Base-by-base conservation (phyloP, 441 rosid species). In the Sinapis alba region DNA sequence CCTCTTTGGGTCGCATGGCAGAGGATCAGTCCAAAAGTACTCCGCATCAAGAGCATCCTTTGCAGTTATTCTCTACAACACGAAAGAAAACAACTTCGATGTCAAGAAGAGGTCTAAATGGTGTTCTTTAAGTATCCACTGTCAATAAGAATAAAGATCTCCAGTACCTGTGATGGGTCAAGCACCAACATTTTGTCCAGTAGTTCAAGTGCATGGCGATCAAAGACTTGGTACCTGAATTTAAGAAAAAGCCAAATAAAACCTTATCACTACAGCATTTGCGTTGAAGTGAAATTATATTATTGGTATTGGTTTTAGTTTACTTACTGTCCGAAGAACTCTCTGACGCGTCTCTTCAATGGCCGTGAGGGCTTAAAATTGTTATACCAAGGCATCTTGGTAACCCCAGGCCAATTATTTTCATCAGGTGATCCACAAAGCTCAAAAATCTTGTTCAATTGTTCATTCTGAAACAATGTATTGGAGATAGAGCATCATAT, bases 1-100 rank as follows among this genome's bases (percentile, higher is more conserved):
- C 99, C 97, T 93, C 81, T 87, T 96, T 36, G 99, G 98, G 76
- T 96, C 97, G 71, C 99, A 96, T 0, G 99, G 99, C 58, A 93
- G 71, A 1, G 98, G 99, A 68, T 96, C 99, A 28, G 93, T 81
- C 99, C 99, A 96, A 88, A 96, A 93, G 82, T 96, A 96, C 87
- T 96, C 98, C 0, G 97, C 98, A 75, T 91, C 97, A 54, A 96
- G 94, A 28, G 98, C 98, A 86, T 96, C 99, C 87, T 90, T 91
- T 36, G 98, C 97, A 30, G 88, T 75, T 87, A 95, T 89, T 87
- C 99, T 91, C 99, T 93, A 81, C 10, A 72, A 43, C 56, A 0
- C 6, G 21, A 9, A 6, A 16, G 2, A 34, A 23, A 21, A 28
- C 0, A 68, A 68, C 21, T 36, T 36, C 0, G 2, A 54, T 53